Base-by-base conservation (phyloP, 768 basidiomycete genomes). In the Lentinus brumalis region DNA sequence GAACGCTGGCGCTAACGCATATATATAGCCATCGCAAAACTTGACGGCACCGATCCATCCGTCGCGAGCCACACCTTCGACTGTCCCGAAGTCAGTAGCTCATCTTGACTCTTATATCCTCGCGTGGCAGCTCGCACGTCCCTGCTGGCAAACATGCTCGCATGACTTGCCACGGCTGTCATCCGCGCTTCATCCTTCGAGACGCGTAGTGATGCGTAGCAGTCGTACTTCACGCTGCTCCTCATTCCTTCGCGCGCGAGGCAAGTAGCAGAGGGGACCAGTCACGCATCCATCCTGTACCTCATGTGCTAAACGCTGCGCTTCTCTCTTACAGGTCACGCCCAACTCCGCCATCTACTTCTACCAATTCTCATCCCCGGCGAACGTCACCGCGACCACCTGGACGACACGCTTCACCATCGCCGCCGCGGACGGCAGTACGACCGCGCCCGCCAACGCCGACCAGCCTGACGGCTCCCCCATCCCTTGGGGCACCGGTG, bases 361-460 rank as follows among this genome's bases (percentile, higher is more conserved):
- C 78, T 92, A 91, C 73, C 89, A 93, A 68, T 93, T 91, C 79
- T 77, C 83, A 14, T 74, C 84, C 1, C 75, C 81, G 0, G 49
- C 53, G 0, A 67, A 62, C 6, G 69, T 83, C 0, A 1, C 73
- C 40, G 69, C 76, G 69, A 71, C 76, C 39, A 64, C 67, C 26
- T 94, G 92, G 92, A 89, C 90, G 2, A 85, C 83, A 15, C 88
- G 92, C 26, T 93, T 92, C 79, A 77, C 87, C 39, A 91, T 94
- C 68, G 84, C 87, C 3, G 81, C 79, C 38, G 47, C 79, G 4
- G 65, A 71, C 29, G 85, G 83, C 12, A 63, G 73, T 8, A 76
- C 79, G 53, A 78, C 78, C 3, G 67, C 84, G 4, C 79, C 91
- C 0, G 57, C 81, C 16, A 78, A 89, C 57, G 39, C 76, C 11